These are phyloP conservation scores for Vanrija pseudolonga DNA, from an alignment of 1,284 basidiomycete genomes.

Conservation along the genomic window DNA sequence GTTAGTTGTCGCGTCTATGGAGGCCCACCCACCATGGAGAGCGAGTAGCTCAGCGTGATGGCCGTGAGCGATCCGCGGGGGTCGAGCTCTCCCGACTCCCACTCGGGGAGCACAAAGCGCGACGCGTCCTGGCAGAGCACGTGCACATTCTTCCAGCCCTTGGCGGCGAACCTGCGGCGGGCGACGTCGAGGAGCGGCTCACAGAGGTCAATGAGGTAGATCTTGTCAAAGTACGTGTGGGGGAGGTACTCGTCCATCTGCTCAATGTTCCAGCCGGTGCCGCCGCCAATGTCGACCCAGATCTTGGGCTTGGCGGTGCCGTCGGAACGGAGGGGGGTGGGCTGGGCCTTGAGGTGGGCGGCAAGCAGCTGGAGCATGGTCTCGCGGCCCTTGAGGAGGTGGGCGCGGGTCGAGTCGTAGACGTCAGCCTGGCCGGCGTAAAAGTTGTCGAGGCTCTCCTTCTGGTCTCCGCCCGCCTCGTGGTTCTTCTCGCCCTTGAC, in stretches of 20 bases:
- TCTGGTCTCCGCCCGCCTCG: conserved; percentile 35
- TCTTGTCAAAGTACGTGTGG: conserved; percentile 61
- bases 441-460: conserved; percentile 53
- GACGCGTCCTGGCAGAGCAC: conserved; percentile 73
- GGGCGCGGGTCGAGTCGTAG: conserved; percentile 62
- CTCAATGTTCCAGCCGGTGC: conserved; percentile 79
- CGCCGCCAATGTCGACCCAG: conserved; percentile 80
- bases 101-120: conserved; percentile 63
- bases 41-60: conserved; percentile 67
- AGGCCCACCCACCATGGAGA: conserved; percentile 59
- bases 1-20: conserved; percentile 1
- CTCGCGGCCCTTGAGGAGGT: conserved; percentile 63
- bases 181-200: conserved; percentile 71
- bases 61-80: conserved; percentile 60
- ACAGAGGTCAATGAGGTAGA: conserved; percentile 73
- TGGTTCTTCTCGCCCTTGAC: conserved; percentile 23
- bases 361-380: conserved; percentile 68
- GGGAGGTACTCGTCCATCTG: conserved; percentile 69
- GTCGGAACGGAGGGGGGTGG: conserved; percentile 15
- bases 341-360: conserved; percentile 59
- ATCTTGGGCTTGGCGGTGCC: conserved; percentile 50
- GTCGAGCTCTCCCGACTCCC: conserved; percentile 54
- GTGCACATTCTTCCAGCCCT: conserved; percentile 71
- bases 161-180: conserved; percentile 61
- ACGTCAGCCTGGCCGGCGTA: conserved; percentile 67